Percentiles rank a stretch among this genome's conserved stretches.
These are phyloP conservation scores for Pythium pectinolyticum DNA, from an alignment of 352 stramenopile genomes.

Conservation along the genomic window DNA sequence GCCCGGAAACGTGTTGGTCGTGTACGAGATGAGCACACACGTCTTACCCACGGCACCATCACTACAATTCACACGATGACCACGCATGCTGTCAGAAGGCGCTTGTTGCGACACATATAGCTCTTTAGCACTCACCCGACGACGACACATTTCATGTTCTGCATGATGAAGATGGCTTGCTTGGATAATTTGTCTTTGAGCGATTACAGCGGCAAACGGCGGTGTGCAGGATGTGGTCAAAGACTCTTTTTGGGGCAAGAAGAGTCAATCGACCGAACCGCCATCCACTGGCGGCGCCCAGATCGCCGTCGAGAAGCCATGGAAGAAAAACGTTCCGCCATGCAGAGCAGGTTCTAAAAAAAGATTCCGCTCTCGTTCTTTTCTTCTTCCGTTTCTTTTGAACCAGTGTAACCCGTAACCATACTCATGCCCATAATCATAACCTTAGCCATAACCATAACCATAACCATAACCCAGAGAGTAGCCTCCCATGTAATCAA, in stretches of 20 bases:
- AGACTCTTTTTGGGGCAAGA: too few relatives aligned
- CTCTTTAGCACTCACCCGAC: slow-evolving; percentile 84
- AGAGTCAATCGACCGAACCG: not conserved
- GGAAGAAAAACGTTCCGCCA: slow-evolving; percentile 26
- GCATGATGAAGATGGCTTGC: slow-evolving; percentile 57
- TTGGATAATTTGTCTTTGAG: slow-evolving; percentile 20
- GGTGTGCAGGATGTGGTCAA: too few relatives aligned
- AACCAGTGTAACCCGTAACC: too few relatives aligned
- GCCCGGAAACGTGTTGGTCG: slow-evolving; percentile 95
- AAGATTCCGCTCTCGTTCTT: slow-evolving; percentile 34
- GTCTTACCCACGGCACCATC: slow-evolving; percentile 96
- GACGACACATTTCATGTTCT: slow-evolving; percentile 96
- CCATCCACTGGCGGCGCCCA: not conserved
- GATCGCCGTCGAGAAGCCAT: slow-evolving; percentile 13
- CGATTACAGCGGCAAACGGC: not conserved
- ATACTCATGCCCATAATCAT: too few relatives aligned
- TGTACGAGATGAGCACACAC: slow-evolving; percentile 97
- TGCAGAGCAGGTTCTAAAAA: slow-evolving; percentile 24
- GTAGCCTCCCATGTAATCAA: too few relatives aligned
- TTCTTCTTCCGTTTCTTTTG: slow-evolving; percentile 34
- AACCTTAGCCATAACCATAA: too few relatives aligned
- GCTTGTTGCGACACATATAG: too few relatives aligned
- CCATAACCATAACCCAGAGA: too few relatives aligned
- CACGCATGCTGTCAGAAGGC: not conserved
- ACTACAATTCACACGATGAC: slow-evolving; percentile 35